Base-by-base conservation (phyloP, 1,284 basidiomycete genomes). In the Apiotrichum montevideense region DNA sequence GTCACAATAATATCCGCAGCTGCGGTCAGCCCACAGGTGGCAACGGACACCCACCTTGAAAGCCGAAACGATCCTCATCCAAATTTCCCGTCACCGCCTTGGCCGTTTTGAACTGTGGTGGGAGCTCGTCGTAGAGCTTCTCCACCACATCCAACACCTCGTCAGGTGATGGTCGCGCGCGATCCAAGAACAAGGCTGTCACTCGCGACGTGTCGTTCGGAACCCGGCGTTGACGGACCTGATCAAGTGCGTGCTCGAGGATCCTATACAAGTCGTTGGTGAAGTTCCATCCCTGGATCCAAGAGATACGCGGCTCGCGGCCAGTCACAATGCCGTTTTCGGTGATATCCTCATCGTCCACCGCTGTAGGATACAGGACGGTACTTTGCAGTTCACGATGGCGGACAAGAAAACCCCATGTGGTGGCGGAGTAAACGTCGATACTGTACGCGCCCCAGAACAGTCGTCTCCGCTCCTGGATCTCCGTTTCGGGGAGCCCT, bases 401-500 rank as follows among this genome's bases (percentile, higher is more conserved):
- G 4, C 66, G 66, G 2, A 69, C 63, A 4, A 71, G 64, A 2
- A 67, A 66, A 7, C 72, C 71, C 63, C 67, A 76, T 0, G 71
- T 73, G 7, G 69, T 66, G 0, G 74, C 64, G 2, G 65, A 42
- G 56, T 75, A 76, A 10, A 76, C 64, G 56, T 74, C 72, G 11
- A 69, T 54, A 14, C 71, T 69, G 61, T 76, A 76, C 1, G 63
- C 66, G 6, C 65, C 63, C 74, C 74, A 76, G 55, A 71, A 76
- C 73, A 74, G 50, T 50, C 73, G 54, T 5, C 74, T 46, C 33
- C 74, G 52, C 52, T 76, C 74, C 56, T 76, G 67, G 8, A 68
- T 55, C 37, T 75, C 69, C 4, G 66, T 65, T 47, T 66, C 63
- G 8, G 58, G 62, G 21, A 75, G 55, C 11, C 59, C 62, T 8